Evolutionary conservation across 2,329 filamentous ascomycete genomes (phyloP), one percentile per base, ranked within the genome.

Genomic region (Talaromyces sp.): DNA sequence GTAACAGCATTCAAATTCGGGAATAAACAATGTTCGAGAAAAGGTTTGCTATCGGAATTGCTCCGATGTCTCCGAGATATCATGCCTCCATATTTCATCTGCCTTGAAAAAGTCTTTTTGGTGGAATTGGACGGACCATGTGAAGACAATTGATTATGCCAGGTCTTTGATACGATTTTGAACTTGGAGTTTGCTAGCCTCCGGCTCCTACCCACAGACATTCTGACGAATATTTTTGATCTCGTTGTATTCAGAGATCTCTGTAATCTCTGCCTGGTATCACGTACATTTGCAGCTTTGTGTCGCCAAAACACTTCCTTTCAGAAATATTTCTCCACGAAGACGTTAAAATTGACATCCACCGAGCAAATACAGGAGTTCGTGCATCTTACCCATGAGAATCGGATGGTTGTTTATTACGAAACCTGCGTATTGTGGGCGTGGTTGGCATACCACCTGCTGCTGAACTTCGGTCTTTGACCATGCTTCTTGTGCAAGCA

Each of bases 321-420:
- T 25, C 27, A 53, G 59, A 38, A 27, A 40, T 36, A 61, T 36
- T 53, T 61, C 29, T 31, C 29, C 5, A 61, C 15, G 5, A 61
- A 61, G 45, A 61, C 59, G 34, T 31, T 53, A 3, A 36, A 53
- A 36, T 61, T 45, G 45, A 40, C 59, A 17, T 38, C 29, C 22
- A 53, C 34, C 45, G 29, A 31, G 22, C 59, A 61, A 25, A 31
- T 61, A 22, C 59, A 61, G 29, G 45, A 53, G 10, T 61, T 61
- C 13, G 59, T 61, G 29, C n/a, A 61, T 31, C n/a, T 53, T 19
- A 53, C 59, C 34, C 27, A 61, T 31, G n/a, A 34, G 22, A 45
- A 53, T 5, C 15, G 59, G 17, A 53, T 53, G 45, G 59, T 19
- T 61, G 45, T 29, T 22, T 53, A 27, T 8, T 61, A 25, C 59